These are phyloP conservation scores for Alternaria panax DNA, from an alignment of 2,329 filamentous ascomycete genomes.

Conservation along the genomic window DNA sequence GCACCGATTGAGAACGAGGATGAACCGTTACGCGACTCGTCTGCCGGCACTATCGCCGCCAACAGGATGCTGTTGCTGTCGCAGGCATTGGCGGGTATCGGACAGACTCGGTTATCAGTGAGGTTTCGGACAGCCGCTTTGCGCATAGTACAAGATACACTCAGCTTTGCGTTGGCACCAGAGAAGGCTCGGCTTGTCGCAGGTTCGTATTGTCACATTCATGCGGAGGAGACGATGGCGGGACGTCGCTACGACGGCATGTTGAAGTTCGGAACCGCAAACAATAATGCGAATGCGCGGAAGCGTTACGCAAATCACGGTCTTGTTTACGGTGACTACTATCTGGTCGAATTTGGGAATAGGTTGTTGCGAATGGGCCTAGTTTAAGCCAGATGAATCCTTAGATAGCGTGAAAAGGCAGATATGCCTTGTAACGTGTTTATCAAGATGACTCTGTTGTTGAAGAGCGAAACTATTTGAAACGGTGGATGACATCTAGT, in stretches of 20 bases:
- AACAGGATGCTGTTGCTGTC: slow-evolving; percentile 47
- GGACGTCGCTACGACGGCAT: slow-evolving; percentile 51
- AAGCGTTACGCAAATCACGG: slow-evolving; percentile 54
- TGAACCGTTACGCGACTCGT: slow-evolving; percentile 50
- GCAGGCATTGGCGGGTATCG: slow-evolving; percentile 33
- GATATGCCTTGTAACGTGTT: not conserved
- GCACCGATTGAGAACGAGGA: slow-evolving; percentile 47
- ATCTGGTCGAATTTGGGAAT: slow-evolving; percentile 54
- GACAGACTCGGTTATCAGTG: slow-evolving; percentile 42
- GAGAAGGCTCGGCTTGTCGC: slow-evolving; percentile 27
- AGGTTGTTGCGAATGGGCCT: slow-evolving; percentile 44
- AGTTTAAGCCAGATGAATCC: not conserved
- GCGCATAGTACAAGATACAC: slow-evolving; percentile 25
- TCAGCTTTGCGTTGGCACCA: slow-evolving; percentile 35
- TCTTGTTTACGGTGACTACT: slow-evolving; percentile 58
- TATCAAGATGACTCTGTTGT: not conserved
- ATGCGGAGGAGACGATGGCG: slow-evolving; percentile 27
- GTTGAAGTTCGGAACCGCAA: slow-evolving; percentile 55
- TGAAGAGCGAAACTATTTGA: not conserved
- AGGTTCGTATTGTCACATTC: slow-evolving; percentile 23
- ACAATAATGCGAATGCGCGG: slow-evolving; percentile 53
- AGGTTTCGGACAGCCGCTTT: slow-evolving; percentile 23
- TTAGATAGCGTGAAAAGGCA: not conserved
- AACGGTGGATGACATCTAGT: not conserved
- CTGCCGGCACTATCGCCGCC: slow-evolving; percentile 50